A percentile compares a stretch with the other conserved stretches of the same genome.
Conservation (phyloP, 2,329 filamentous ascomycete species). For the Cercospora sp. region DNA sequence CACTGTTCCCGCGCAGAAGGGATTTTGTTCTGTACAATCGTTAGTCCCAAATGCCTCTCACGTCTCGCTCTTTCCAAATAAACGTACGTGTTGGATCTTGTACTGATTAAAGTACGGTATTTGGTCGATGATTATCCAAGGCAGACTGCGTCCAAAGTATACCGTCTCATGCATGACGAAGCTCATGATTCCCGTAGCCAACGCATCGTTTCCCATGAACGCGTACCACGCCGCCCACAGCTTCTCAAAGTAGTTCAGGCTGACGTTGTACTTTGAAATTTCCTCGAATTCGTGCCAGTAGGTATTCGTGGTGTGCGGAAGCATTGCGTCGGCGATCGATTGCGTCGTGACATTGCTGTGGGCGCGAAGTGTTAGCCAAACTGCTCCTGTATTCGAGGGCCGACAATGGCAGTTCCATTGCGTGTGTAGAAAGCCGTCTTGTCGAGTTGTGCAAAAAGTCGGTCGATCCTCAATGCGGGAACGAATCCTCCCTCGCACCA, state of each 20-base stretch:
- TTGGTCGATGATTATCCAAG: conserved; percentile 88
- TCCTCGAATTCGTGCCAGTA: conserved; percentile 68
- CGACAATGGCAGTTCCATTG: not conserved
- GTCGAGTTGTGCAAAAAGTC: not conserved
- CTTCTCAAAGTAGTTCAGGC: conserved; percentile 82
- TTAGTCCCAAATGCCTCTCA: conserved; percentile 24
- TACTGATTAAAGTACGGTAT: conserved; percentile 87
- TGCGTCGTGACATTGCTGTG: conserved; percentile 38
- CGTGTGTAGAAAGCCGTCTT: not conserved
- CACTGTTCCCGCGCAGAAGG: conserved; percentile 93
- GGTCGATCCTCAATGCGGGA: conserved; percentile 11
- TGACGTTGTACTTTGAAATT: conserved; percentile 72
- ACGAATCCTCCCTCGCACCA: conserved; percentile 1
- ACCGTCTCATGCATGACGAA: conserved; percentile 92
- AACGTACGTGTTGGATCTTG: conserved; percentile 82
- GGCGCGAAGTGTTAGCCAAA: conserved; percentile 11
- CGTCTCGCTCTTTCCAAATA: not conserved
- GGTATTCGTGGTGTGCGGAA: conserved; percentile 51
- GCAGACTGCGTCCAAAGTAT: conserved; percentile 89
- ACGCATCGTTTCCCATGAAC: conserved; percentile 95
- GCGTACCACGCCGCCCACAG: conserved; percentile 96
- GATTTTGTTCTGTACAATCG: conserved; percentile 65
- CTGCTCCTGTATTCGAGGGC: not conserved
- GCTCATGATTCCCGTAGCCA: conserved; percentile 96
- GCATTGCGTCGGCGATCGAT: conserved; percentile 39